These are phyloP conservation scores for Mycena belliarum DNA, from an alignment of 768 basidiomycete genomes.

Conservation along the genomic window DNA sequence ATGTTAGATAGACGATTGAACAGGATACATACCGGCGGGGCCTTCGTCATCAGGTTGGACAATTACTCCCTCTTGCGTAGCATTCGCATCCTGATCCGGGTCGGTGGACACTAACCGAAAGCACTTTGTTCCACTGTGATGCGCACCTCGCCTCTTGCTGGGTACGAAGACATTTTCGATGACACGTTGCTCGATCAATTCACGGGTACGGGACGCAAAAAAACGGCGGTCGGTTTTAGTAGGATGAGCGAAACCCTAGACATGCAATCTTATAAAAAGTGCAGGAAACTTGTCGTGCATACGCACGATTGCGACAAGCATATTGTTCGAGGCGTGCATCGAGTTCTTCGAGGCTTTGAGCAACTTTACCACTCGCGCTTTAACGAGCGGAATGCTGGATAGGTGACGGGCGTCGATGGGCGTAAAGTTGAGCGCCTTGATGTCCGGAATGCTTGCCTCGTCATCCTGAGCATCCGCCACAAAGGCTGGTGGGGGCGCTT, in stretches of 20 bases:
- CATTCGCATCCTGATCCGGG: constrained; percentile 28
- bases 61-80: constrained; percentile 34
- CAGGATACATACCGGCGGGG: constrained; percentile 29
- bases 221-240: constrained; percentile 80
- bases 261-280: not conserved
- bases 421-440: constrained; percentile 52
- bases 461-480: constrained; percentile 35
- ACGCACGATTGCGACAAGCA: constrained; percentile 76
- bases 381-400: constrained; percentile 72
- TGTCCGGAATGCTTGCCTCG: constrained; percentile 31
- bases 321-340: constrained; percentile 72
- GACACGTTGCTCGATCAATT: constrained; percentile 69
- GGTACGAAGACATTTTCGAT: constrained; percentile 78
- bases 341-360: constrained; percentile 69
- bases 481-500: constrained; percentile 3
- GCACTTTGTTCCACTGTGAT: constrained; percentile 57
- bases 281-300: not conserved
- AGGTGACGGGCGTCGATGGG: constrained; percentile 79
- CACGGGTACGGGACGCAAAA: constrained; percentile 73
- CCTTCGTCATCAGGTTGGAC: constrained; percentile 38
- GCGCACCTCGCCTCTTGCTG: constrained; percentile 49
- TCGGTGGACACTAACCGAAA: constrained; percentile 62
- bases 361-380: constrained; percentile 68
- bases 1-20: not conserved
- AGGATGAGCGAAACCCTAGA: constrained; percentile 74